Conservation (phyloP, 2,329 filamentous ascomycete genomes). For the Seiridium cupressi region DNA sequence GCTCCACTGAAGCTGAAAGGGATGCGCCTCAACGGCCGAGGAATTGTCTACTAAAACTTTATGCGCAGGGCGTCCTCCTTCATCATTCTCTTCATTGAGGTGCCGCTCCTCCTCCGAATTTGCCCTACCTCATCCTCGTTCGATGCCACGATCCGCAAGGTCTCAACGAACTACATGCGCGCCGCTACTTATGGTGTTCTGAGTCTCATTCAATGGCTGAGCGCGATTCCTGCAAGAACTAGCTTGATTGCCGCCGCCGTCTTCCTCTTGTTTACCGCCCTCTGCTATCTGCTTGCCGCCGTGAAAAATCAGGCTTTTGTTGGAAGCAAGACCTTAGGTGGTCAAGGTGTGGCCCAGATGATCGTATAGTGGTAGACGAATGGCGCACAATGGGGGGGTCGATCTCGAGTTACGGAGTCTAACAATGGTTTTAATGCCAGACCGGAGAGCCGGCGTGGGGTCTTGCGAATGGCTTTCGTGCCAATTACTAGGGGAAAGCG, state of each 20-base stretch:
- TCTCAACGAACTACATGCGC: slow-evolving; percentile 97
- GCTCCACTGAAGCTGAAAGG: neutral
- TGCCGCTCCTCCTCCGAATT: slow-evolving; percentile 93
- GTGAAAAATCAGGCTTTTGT: slow-evolving; percentile 83
- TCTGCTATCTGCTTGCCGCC: slow-evolving; percentile 79
- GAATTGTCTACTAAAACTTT: no score
- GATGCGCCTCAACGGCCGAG: no score
- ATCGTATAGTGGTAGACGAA: slow-evolving; percentile 65
- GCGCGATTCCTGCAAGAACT: slow-evolving; percentile 61
- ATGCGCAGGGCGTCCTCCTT: slow-evolving; percentile 62
- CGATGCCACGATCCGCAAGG: slow-evolving; percentile 83
- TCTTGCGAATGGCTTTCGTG: no score
- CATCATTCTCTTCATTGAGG: slow-evolving; percentile 80
- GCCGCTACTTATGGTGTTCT: slow-evolving; percentile 82
- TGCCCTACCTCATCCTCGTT: slow-evolving; percentile 92
- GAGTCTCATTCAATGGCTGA: slow-evolving; percentile 82
- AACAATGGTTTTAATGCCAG: no score
- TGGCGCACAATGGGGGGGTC: neutral
- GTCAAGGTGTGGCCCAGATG: slow-evolving; percentile 94
- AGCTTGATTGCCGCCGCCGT: slow-evolving; percentile 85
- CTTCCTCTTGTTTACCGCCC: slow-evolving; percentile 70
- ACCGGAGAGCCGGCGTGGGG: no score
- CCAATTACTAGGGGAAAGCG: no score
- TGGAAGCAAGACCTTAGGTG: slow-evolving; percentile 93
- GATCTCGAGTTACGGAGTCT: no score